Base-by-base conservation (phyloP, 164 flowering plant species). In the Vitis labrusca region DNA sequence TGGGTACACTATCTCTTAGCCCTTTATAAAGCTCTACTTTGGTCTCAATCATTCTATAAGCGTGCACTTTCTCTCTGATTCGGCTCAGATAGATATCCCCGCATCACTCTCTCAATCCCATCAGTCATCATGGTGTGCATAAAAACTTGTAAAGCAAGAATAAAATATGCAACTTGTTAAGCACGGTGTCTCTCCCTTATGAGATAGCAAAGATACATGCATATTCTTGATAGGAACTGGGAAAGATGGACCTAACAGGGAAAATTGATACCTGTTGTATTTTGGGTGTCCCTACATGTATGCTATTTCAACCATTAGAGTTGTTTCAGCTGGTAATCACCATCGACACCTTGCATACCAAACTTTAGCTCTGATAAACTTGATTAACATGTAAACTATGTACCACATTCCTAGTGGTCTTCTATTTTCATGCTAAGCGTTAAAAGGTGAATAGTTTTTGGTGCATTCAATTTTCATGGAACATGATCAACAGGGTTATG, bases 31-130 rank as follows among this genome's bases (percentile, higher is more conserved):
- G 50, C 55, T 59, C 17, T 16, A 30, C 52, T 80, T 69, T 47
- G 67, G 65, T 61, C 65, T 63, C 74, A 72, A 74, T 77, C 48
- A 80, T 69, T 71, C 57, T 64, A 68, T 76, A 76, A 77, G 76
- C 30, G 29, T 17, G 7, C 5, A 3, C 44, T 50, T 56, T 52
- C 56, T 17, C 29, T 61, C 29, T 59, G 76, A 68, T 72, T 65
- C 66, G 68, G 69, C 56, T 51, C 17, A 44, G 47, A 68, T 30
- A 73, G 50, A 77, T 65, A 64, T 66, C 67, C 67, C 67, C 10
- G 48, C 54, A 37, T 27, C 54, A 10, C 27, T n/a, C 65, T 4
- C 62, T 16, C 48, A 37, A 37, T 19, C 55, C 30, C 65, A 30
- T 51, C 56, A 47, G 44, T 60, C 50, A 64, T 23, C 57, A 61